Percentiles rank a stretch among this genome's conserved stretches.
Conservation (phyloP, 202 grass and related monocot species). For the Cymbopogon flexuosus region DNA sequence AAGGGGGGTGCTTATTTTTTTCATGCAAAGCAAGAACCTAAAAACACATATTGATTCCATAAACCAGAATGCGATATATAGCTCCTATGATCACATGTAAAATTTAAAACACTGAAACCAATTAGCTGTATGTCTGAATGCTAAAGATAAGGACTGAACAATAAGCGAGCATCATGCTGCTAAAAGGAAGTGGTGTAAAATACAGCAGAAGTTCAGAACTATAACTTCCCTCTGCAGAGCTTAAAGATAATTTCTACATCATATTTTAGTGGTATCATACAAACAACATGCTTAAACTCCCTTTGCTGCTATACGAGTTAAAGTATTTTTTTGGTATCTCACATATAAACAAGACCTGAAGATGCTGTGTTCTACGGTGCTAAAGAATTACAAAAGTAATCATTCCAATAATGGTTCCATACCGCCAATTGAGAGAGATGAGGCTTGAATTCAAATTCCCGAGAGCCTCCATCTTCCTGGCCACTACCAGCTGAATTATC, state of each 20-base stretch:
- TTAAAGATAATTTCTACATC: not conserved
- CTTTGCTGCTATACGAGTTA: not conserved
- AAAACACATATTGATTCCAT: not conserved
- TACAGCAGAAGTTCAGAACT: not conserved
- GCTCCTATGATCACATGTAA: not conserved
- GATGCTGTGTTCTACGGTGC: not conserved
- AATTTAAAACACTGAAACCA: not conserved
- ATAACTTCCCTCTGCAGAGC: not conserved
- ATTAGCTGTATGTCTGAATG: not conserved
- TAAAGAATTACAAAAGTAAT: conserved; percentile 6
- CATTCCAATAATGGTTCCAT: conserved; percentile 18
- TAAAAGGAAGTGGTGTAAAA: not conserved
- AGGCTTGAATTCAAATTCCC: conserved; percentile 81
- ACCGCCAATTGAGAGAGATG: conserved; percentile 51
- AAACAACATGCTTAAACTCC: conserved; percentile 10
- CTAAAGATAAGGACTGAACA: not conserved
- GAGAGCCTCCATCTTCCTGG: conserved; percentile 45
- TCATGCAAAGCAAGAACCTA: not conserved
- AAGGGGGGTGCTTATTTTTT: not conserved
- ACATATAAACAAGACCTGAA: conserved; percentile 1
- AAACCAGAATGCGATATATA: not conserved
- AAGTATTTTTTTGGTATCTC: not conserved
- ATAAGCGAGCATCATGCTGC: not conserved
- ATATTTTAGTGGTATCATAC: conserved; percentile 4
- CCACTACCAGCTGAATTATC: conserved; percentile 36